Percentiles rank a stretch among this genome's conserved stretches.
Evolutionary conservation across 805 yeast species (phyloP).

Genomic region (Wickerhamomyces chambardii): DNA sequence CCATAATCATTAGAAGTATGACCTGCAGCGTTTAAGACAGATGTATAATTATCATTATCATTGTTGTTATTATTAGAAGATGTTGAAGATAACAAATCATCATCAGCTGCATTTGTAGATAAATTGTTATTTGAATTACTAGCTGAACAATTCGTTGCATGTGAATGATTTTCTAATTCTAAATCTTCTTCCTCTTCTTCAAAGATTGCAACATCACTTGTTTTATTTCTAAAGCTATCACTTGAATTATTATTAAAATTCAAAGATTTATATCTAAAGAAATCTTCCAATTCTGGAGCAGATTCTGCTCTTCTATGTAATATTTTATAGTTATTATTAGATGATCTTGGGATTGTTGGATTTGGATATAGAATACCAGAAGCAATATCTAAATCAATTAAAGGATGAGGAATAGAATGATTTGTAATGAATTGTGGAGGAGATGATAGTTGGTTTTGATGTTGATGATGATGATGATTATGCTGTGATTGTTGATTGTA

Average conservation of each 20-base stretch:
- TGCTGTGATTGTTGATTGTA: too few species aligned
- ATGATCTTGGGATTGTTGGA: constrained; percentile 9
- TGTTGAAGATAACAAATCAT: constrained; percentile 6
- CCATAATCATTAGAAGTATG: too few species aligned
- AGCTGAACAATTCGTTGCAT: constrained; percentile 2
- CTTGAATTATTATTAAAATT: not conserved
- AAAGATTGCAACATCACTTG: constrained; percentile 18
- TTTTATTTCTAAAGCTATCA: not conserved
- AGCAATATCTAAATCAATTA: constrained; percentile 48
- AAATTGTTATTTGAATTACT: too few species aligned
- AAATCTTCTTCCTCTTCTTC: constrained; percentile 23
- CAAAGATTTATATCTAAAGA: constrained; percentile 12
- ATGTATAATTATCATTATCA: too few species aligned
- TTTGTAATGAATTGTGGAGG: constrained; percentile 18
- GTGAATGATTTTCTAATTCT: constrained; percentile 2
- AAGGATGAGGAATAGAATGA: constrained; percentile 36
- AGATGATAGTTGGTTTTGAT: constrained; percentile 5
- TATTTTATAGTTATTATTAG: constrained; percentile 13
- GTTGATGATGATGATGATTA: constrained; percentile 16
- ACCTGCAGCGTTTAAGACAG: too few species aligned
- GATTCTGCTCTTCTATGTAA: constrained; percentile 45
- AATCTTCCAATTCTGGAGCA: constrained; percentile 41
- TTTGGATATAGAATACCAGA: constrained; percentile 26
- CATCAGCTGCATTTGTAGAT: constrained; percentile 12
- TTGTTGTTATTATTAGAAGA: constrained; percentile 8